phyloP scores from a whole-genome alignment of 2,329 filamentous ascomycete genomes.

The Calonectria naviculata region DNA sequence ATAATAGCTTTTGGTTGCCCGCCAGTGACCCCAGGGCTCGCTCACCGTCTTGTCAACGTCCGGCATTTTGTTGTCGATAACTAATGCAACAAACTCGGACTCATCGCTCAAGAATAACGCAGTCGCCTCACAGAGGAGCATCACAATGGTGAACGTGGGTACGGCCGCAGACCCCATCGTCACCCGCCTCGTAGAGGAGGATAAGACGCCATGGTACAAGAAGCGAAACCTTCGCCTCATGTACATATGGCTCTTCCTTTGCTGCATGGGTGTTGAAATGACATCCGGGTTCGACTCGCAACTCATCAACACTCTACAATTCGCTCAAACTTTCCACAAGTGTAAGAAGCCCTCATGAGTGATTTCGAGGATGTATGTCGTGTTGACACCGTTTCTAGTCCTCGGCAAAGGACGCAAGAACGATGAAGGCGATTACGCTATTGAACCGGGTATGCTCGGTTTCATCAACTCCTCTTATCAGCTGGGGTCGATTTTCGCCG shows the following conservation, averaged over 20 bases:
- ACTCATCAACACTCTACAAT: constrained; percentile 54
- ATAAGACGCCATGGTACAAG: constrained; percentile 9
- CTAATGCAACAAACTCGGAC: background rate
- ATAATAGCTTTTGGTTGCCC: background rate
- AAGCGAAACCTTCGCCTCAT: constrained; percentile 11
- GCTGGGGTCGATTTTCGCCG: constrained; percentile 63
- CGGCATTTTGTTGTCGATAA: background rate
- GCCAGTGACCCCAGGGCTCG: background rate
- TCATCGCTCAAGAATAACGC: background rate
- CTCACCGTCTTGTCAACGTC: background rate
- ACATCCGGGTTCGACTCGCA: constrained; percentile 44
- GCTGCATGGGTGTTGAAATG: constrained; percentile 11
- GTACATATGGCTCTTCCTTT: background rate
- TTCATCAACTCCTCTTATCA: constrained; percentile 66
- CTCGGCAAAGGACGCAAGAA: constrained; percentile 31
- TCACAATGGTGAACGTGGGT: background rate
- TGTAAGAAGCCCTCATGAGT: constrained; percentile 38
- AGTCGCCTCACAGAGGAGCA: background rate
- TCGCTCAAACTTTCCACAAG: constrained; percentile 50
- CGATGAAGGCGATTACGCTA: constrained; percentile 32
- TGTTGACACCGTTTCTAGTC: constrained; percentile 20
- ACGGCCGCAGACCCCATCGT: constrained; percentile 7
- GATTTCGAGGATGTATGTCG: rapidly evolving
- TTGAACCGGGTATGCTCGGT: constrained; percentile 50
- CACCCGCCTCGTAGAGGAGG: background rate